These are phyloP conservation scores for Rhizomucor pusillus DNA, from an alignment of 371 early-diverging fungal genomes.

Conservation along the genomic window DNA sequence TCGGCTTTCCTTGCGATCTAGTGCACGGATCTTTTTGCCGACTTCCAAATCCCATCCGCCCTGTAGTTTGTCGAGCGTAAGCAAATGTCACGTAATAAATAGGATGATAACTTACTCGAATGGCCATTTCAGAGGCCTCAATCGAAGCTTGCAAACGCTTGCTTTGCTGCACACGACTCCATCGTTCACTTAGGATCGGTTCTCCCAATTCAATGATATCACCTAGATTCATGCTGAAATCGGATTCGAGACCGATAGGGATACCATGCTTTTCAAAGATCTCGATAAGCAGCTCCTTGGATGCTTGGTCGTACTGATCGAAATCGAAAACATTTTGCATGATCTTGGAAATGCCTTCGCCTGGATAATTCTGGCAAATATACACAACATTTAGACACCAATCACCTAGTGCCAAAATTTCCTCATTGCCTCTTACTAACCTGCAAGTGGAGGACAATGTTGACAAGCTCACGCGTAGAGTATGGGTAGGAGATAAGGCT, in stretches of 20 bases:
- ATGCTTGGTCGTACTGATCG: slow-evolving; percentile 71
- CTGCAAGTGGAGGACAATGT: slow-evolving; percentile 76
- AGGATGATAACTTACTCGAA: slow-evolving; percentile 26
- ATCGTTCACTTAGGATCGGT: slow-evolving; percentile 58
- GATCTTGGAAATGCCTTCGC: slow-evolving; percentile 71
- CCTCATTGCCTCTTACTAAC: no score
- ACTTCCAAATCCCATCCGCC: slow-evolving; percentile 66
- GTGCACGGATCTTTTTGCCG: slow-evolving; percentile 50
- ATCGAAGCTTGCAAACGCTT: slow-evolving; percentile 13
- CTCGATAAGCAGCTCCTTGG: slow-evolving; percentile 67
- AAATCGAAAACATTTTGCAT: slow-evolving; percentile 86
- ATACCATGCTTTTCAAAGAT: slow-evolving; percentile 78
- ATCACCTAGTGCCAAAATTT: background rate
- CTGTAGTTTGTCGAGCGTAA: background rate
- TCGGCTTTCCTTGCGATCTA: slow-evolving; percentile 72
- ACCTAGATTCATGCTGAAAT: slow-evolving; percentile 66
- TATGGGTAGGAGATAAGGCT: slow-evolving; percentile 79
- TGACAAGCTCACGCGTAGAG: slow-evolving; percentile 82
- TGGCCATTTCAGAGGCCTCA: slow-evolving; percentile 31
- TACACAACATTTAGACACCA: background rate
- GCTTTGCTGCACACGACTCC: slow-evolving; percentile 44
- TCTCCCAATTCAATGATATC: slow-evolving; percentile 50
- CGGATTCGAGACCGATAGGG: slow-evolving; percentile 72
- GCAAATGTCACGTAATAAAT: background rate
- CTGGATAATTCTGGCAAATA: slow-evolving; percentile 50